Evolutionary conservation across 1,284 basidiomycete genomes (phyloP).

Genomic region (Malassezia sp.): DNA sequence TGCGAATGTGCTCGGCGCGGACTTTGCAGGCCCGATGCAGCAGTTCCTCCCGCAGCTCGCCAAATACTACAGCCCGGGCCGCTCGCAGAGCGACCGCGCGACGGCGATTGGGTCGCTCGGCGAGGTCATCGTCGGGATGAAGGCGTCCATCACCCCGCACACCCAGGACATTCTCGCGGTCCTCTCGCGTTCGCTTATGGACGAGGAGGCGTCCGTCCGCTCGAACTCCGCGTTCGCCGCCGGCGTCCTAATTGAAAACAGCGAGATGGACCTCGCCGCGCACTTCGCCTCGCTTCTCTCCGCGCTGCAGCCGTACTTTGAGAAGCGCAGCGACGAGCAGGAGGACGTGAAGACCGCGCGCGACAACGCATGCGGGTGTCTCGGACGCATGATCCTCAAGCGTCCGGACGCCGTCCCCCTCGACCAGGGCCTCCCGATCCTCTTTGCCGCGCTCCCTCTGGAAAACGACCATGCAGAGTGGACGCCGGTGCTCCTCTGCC

Average conservation of each 20-base stretch:
- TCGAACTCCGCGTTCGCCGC: slow-evolving; percentile 92
- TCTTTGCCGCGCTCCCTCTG: slow-evolving; percentile 72
- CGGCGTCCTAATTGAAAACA: slow-evolving; percentile 82
- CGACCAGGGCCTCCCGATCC: slow-evolving; percentile 70
- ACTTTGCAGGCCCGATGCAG: slow-evolving; percentile 73
- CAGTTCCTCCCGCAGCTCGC: slow-evolving; percentile 79
- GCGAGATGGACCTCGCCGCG: slow-evolving; percentile 65
- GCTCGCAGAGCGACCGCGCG: slow-evolving; percentile 79
- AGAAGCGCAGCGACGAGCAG: slow-evolving; percentile 53
- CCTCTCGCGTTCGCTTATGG: slow-evolving; percentile 57
- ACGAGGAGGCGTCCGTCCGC: slow-evolving; percentile 79
- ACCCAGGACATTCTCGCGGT: slow-evolving; percentile 54
- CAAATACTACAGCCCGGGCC: slow-evolving; percentile 77
- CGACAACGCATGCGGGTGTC: slow-evolving; percentile 90
- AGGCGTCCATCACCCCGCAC: slow-evolving; percentile 69
- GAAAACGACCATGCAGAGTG: slow-evolving; percentile 64
- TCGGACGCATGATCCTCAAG: slow-evolving; percentile 75
- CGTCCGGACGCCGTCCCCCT: slow-evolving; percentile 73
- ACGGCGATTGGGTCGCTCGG: slow-evolving; percentile 87
- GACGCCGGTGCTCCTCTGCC: slow-evolving; percentile 68
- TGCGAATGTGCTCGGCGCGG: slow-evolving; percentile 69
- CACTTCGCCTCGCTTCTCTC: slow-evolving; percentile 72
- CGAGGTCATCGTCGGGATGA: slow-evolving; percentile 89
- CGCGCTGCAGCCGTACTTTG: slow-evolving; percentile 73
- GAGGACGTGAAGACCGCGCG: slow-evolving; percentile 67